phyloP scores from a whole-genome alignment of 73 alveolate genomes.

The Uronychia binucleata region DNA sequence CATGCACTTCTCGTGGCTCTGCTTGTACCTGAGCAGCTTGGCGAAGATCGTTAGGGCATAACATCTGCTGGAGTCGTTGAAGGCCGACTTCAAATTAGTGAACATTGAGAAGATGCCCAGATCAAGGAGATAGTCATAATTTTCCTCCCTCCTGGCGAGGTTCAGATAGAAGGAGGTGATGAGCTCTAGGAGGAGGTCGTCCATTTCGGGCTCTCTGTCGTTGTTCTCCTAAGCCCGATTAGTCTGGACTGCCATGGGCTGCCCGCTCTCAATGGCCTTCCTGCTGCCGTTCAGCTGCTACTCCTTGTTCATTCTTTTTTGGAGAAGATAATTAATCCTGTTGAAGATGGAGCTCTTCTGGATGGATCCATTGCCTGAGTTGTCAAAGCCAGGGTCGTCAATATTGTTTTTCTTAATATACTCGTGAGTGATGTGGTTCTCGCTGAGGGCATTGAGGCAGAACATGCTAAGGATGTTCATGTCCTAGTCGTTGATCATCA shows the following conservation, averaged over 20 bases:
- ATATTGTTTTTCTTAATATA: constrained; percentile 5
- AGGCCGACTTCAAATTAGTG: constrained; percentile 12
- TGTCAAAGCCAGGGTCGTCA: constrained; percentile 5
- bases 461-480: constrained; percentile 58
- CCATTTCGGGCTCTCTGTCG: constrained; percentile 28
- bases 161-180: constrained; percentile 49
- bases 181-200: constrained; percentile 24
- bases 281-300: not conserved
- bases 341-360: not conserved
- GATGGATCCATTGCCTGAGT: constrained; percentile 3
- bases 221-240: not conserved
- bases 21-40: constrained; percentile 17
- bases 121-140: constrained; percentile 25
- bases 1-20: constrained; percentile 33
- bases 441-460: constrained; percentile 64
- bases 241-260: constrained; percentile 1
- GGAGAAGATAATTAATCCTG: constrained; percentile 22
- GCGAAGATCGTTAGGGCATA: constrained; percentile 49
- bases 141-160: constrained; percentile 50
- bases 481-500: constrained; percentile 60
- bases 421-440: constrained; percentile 38
- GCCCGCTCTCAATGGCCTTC: not conserved
- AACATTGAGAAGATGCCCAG: constrained; percentile 39
- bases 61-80: constrained; percentile 32
- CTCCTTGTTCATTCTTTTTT: not conserved